Evolutionary conservation across 2,329 filamentous ascomycete species (phyloP).

Genomic region (Botryotinia convoluta): DNA sequence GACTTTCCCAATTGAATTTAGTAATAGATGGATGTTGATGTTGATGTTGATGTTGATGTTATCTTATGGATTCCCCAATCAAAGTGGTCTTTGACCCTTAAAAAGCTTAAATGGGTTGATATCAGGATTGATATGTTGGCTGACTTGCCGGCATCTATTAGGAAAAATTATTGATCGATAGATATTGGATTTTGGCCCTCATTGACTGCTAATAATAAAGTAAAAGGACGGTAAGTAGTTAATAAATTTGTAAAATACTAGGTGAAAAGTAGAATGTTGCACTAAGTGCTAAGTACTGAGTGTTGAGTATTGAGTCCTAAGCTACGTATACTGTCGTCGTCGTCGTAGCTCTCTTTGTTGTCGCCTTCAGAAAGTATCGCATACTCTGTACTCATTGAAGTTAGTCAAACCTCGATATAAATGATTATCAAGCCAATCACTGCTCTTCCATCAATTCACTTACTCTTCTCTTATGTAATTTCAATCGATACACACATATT

Average conservation of each 20-base stretch:
- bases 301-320: neutral
- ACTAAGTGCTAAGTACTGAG: neutral
- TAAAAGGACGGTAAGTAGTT: neutral
- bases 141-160: neutral
- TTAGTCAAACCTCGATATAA: neutral
- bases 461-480: slow-evolving; percentile 10
- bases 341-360: neutral
- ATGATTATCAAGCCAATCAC: neutral
- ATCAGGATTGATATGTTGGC: neutral
- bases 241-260: neutral
- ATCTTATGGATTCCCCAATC: neutral
- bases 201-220: neutral
- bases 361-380: neutral
- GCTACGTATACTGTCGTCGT: neutral
- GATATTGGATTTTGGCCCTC: neutral
- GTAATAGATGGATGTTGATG: neutral
- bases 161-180: neutral
- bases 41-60: neutral
- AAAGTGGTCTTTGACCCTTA: neutral
- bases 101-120: neutral
- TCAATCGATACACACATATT: neutral
- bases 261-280: neutral
- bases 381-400: neutral
- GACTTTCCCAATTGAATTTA: slow-evolving; percentile 9
- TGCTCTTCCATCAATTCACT: neutral